These are phyloP conservation scores for Euphorbia neoarborescens DNA, from an alignment of 441 rosid species.

Conservation along the genomic window DNA sequence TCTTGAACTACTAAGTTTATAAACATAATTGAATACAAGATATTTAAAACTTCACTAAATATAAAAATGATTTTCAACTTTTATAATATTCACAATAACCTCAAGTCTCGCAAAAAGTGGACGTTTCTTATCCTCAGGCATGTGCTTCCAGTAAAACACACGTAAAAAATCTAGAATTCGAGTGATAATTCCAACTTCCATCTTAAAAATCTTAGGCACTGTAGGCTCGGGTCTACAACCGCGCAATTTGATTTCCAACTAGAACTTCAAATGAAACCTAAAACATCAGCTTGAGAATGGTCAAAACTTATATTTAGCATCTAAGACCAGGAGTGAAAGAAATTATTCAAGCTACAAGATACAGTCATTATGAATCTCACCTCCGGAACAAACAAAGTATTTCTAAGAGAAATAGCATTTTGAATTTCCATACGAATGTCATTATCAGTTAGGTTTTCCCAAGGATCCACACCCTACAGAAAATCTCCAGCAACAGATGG, in stretches of 20 bases:
- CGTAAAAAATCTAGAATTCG: too few relatives aligned
- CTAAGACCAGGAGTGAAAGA: neutral
- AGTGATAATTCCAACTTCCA: too few relatives aligned
- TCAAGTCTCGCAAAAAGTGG: too few relatives aligned
- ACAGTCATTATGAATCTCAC: constrained; percentile 20
- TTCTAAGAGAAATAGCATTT: constrained; percentile 47
- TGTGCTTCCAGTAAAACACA: too few relatives aligned
- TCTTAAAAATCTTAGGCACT: constrained; percentile 33
- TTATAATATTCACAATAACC: too few relatives aligned
- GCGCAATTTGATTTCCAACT: constrained; percentile 42
- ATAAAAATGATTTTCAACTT: too few relatives aligned
- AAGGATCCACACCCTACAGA: constrained; percentile 50
- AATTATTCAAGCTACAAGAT: neutral
- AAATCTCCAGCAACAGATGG: neutral
- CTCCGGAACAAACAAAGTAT: constrained; percentile 48
- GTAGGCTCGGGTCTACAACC: constrained; percentile 47
- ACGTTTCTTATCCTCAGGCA: too few relatives aligned
- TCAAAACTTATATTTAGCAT: neutral
- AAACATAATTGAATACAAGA: too few relatives aligned
- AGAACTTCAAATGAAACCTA: constrained; percentile 52
- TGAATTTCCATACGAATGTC: constrained; percentile 48
- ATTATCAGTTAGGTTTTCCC: constrained; percentile 46
- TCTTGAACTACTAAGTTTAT: too few relatives aligned
- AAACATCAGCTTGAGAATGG: constrained; percentile 11
- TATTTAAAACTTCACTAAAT: too few relatives aligned